These are phyloP conservation scores for Fusarium clavum DNA, from an alignment of 2,329 filamentous ascomycete species.

Conservation along the genomic window DNA sequence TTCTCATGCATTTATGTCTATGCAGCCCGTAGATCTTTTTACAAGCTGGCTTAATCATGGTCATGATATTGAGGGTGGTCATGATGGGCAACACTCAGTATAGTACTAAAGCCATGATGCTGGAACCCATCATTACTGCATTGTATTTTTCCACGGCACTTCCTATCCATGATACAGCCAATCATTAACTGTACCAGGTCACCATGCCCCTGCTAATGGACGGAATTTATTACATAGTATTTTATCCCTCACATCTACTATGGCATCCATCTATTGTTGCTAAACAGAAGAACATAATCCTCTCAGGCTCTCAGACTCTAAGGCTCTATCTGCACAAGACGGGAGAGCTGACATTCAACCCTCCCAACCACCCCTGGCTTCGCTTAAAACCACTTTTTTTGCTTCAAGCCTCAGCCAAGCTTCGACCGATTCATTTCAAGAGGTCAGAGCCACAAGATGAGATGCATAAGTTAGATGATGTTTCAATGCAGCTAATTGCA, in stretches of 20 bases:
- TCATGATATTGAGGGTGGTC: not conserved
- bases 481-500: not conserved
- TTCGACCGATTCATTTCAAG: not conserved
- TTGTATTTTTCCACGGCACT: not conserved
- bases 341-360: not conserved
- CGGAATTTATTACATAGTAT: not conserved
- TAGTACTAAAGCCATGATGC: constrained; percentile 27
- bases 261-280: not conserved
- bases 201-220: constrained; percentile 11
- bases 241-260: constrained; percentile 4
- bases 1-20: not conserved
- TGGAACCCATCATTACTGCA: constrained; percentile 34
- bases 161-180: constrained; percentile 9
- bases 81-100: constrained; percentile 19
- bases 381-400: not conserved
- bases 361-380: not conserved
- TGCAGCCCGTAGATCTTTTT: not conserved
- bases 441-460: constrained; percentile 13
- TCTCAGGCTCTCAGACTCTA: not conserved
- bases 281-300: not conserved
- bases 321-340: not conserved
- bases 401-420: constrained; percentile 14
- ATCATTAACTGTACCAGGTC: constrained; percentile 31
- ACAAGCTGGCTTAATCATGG: not conserved
- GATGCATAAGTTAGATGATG: constrained; percentile 1